phyloP scores from a whole-genome alignment of 768 basidiomycete genomes.

The Rhizopogon salebrosus region DNA sequence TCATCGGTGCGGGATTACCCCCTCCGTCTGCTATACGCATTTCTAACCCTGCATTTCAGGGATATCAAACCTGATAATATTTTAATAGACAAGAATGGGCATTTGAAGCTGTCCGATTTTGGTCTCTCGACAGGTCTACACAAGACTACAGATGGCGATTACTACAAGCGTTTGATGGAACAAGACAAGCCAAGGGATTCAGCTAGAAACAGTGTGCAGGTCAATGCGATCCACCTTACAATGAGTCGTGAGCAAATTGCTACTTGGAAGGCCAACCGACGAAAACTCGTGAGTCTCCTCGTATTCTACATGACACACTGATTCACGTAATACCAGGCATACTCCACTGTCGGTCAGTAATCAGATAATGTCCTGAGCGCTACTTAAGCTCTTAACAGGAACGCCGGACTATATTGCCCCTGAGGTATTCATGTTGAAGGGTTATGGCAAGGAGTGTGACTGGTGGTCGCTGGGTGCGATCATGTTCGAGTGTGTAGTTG shows the following conservation, averaged over 20 bases:
- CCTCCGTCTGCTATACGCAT: not conserved
- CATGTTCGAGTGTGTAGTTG: conserved; percentile 98
- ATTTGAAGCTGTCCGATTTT: conserved; percentile 97
- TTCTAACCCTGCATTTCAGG: conserved; percentile 34
- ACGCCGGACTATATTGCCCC: conserved; percentile 76
- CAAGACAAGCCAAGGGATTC: conserved; percentile 58
- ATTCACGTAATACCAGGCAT: conserved; percentile 53
- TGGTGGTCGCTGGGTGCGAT: conserved; percentile 99
- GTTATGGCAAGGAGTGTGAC: conserved; percentile 98
- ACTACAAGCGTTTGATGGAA: conserved; percentile 89
- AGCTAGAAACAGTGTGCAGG: conserved; percentile 92
- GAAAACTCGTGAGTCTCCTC: conserved; percentile 68
- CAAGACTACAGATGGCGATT: conserved; percentile 90
- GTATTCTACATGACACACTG: not conserved
- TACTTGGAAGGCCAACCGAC: conserved; percentile 97
- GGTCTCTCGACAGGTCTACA: conserved; percentile 97
- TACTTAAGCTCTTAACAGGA: conserved; percentile 14
- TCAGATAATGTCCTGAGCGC: not conserved
- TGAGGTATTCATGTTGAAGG: conserved; percentile 95
- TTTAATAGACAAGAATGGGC: conserved; percentile 93
- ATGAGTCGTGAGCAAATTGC: conserved; percentile 97
- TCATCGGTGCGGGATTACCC: conserved; percentile 64
- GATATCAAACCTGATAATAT: conserved; percentile 99
- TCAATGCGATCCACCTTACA: conserved; percentile 95
- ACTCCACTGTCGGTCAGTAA: conserved; percentile 70